A percentile compares a stretch with the other conserved stretches of the same genome.
phyloP scores from a whole-genome alignment of 2,329 filamentous ascomycete species.

The Incumbomyces delicatus region DNA sequence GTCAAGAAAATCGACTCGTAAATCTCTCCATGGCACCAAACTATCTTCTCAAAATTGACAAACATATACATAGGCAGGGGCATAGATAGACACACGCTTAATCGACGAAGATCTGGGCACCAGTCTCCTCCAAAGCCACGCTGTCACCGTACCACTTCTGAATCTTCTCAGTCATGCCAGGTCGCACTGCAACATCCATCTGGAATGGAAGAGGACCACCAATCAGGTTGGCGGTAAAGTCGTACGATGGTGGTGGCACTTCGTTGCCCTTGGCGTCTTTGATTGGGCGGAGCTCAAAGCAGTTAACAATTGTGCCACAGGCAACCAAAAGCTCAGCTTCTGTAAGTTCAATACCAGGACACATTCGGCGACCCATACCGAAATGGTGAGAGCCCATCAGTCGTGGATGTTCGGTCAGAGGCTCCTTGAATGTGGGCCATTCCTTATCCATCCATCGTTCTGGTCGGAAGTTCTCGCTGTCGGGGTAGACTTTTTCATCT shows the following conservation, averaged over 20 bases:
- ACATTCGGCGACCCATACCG: conserved; percentile 24
- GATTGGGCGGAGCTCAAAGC: conserved; percentile 19
- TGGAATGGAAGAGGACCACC: conserved; percentile 21
- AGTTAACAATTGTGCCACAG: conserved; percentile 21
- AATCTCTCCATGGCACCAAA: conserved; percentile 2
- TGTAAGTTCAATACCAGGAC: conserved; percentile 22
- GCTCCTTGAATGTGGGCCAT: conserved; percentile 24
- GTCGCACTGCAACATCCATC: conserved; percentile 21
- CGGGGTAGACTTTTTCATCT: conserved; percentile 24
- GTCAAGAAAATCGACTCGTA: too few species aligned
- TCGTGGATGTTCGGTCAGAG: conserved; percentile 23
- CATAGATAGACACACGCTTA: background rate
- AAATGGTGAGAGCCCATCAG: conserved; percentile 22
- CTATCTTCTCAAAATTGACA: background rate
- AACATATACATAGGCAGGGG: too few species aligned
- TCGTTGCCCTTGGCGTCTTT: conserved; percentile 20
- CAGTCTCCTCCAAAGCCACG: conserved; percentile 17
- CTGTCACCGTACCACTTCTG: conserved; percentile 21
- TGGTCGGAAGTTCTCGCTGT: conserved; percentile 22
- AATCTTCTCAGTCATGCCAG: conserved; percentile 19
- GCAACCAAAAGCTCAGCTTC: conserved; percentile 21
- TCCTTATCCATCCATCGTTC: conserved; percentile 23
- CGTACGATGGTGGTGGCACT: conserved; percentile 15
- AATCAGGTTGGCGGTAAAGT: conserved; percentile 21
- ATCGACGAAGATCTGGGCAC: conserved; percentile 9